Evolutionary conservation across 768 basidiomycete genomes (phyloP).

Genomic region (Collybiopsis confluens): DNA sequence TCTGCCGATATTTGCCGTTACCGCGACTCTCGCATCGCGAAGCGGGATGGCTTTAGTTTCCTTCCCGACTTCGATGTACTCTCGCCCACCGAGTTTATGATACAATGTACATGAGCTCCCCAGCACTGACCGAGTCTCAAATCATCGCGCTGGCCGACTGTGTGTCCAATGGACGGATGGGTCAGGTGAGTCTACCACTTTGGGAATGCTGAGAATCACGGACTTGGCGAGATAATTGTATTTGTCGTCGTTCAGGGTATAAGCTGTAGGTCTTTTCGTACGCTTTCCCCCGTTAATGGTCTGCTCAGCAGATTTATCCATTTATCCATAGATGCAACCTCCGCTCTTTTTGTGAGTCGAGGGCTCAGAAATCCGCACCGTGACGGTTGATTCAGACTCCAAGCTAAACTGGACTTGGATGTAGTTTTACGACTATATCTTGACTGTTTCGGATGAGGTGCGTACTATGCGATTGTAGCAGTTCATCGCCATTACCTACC

Average conservation of each 20-base stretch:
- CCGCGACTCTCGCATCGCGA: too few species aligned
- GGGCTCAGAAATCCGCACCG: too few species aligned
- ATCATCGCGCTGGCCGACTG: neutral
- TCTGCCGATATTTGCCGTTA: too few species aligned
- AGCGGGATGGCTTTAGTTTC: neutral
- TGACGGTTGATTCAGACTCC: too few species aligned
- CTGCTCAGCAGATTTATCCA: neutral
- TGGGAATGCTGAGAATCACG: too few species aligned
- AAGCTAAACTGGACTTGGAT: neutral
- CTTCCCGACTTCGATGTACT: neutral
- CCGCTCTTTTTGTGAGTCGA: neutral
- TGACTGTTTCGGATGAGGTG: constrained; percentile 13
- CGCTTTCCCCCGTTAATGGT: neutral
- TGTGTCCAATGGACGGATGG: neutral
- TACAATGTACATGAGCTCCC: neutral
- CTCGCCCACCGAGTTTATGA: neutral
- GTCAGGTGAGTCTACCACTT: neutral
- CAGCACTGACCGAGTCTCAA: neutral
- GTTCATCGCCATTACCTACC: neutral
- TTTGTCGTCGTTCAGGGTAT: neutral
- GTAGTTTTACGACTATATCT: constrained; percentile 8
- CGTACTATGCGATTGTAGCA: neutral
- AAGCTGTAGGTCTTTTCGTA: neutral
- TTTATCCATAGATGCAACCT: neutral
- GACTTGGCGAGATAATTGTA: neutral